Base-by-base conservation (phyloP, 2,329 filamentous ascomycete species). In the Colletotrichum tanaceti region DNA sequence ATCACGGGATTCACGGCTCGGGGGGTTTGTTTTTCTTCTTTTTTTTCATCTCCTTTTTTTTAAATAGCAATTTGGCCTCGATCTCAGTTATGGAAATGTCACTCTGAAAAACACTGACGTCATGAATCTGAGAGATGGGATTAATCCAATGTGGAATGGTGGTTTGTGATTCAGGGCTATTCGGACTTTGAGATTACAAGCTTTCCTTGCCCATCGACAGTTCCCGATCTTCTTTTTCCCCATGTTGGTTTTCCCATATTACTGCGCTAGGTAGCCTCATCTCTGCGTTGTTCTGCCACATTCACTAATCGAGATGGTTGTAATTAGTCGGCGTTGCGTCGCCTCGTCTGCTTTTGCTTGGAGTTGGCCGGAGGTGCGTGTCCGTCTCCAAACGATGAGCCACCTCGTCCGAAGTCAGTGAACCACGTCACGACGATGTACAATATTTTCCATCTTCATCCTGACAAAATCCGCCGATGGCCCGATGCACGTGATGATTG, bases 391-490 rank as follows among this genome's bases (percentile, higher is more conserved):
- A 32, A 9, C 14, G 10, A 1, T n/a, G 7, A 24, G 4, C 9
- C 5, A 18, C 32, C 24, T 52, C 49, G 18, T 35, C 28, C 11
- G 9, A 52, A 35, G 28, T 18, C 13, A 13, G 11, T 18, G 28
- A n/a, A 7, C 28, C 7, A 32, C 9, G 28, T 9, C 28, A 32
- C 7, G 7, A 32, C 9, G 28, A n/a, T n/a, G n/a, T n/a, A n/a
- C n/a, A n/a, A n/a, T 32, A 32, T 32, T 9, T 5, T 32, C 28
- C 28, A 32, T 32, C 28, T 32, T 7, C 28, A 32, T 32, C 28
- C 0, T 9, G 0, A 9, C 28, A 32, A 32, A 6, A 32, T 9
- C 7, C 9, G 7, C n/a, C n/a, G n/a, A n/a, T n/a, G n/a, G n/a
- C n/a, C 28, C 28, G 1, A 32, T 6, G 28, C 28, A 32, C 28